Base-by-base conservation (phyloP, 1,284 basidiomycete genomes). In the Psilocybe mexicana region DNA sequence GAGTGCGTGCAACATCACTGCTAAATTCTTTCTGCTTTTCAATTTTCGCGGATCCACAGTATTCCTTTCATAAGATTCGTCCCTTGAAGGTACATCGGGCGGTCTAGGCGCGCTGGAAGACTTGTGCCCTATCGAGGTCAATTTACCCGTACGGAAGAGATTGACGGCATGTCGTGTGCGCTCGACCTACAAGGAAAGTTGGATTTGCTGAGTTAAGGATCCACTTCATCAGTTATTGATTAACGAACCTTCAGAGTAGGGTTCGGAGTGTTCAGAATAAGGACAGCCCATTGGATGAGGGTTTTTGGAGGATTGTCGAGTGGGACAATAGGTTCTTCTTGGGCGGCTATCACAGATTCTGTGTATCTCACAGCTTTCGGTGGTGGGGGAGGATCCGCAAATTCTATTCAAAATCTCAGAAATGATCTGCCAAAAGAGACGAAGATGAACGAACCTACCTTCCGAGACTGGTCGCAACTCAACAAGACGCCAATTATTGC, bases 1-100 rank as follows among this genome's bases (percentile, higher is more conserved):
- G 3, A 95, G 76, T 1, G 92, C 90, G 74, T 94, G 93, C 23
- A 95, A 75, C 84, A 94, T 94, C 81, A 87, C 83, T 2, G 90
- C 87, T 23, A 88, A 76, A 64, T 85, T 91, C 70, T 86, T 87
- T 50, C 88, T 74, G 55, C 79, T 85, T 43, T 79, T 82, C 43
- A 87, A 78, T 63, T 86, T 85, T 0, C 78, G 80, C 0, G 90
- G 87, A 58, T 84, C 79, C 1, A 92, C 85, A 0, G 80, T 82
- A 57, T 86, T 85, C 51, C 74, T 72, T 14, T 72, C 63, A 57
- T 78, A 81, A 0, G 73, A 67, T 0, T 81, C 83, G 52, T 88
- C 83, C 7, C 92, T 79, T 0, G 87, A 84, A 4, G 92, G 92
- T 6, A 86, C 76, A 59, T 86, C 85, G 0, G 92, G 87, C 3